These are phyloP conservation scores for Cryptosporidium muris DNA, from an alignment of 169 alveolate species.

Conservation along the genomic window DNA sequence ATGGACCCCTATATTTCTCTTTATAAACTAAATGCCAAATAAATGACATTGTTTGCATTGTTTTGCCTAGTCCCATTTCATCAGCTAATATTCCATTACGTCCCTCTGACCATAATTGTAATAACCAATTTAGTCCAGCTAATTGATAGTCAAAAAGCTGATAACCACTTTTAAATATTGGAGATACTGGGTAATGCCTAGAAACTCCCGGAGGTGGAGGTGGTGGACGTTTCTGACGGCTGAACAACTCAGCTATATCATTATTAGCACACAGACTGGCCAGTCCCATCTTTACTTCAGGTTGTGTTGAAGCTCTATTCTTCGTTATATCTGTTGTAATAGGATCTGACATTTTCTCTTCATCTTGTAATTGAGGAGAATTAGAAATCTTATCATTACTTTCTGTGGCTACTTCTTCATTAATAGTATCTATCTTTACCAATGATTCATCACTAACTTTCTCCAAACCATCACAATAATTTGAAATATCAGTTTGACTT, in stretches of 20 bases:
- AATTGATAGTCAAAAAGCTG: conserved; percentile 70
- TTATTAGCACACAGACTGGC: conserved; percentile 52
- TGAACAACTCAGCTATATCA: conserved; percentile 48
- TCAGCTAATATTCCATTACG: conserved; percentile 91
- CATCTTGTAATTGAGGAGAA: no score
- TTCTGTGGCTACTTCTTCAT: neutral
- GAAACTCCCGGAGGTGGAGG: conserved; percentile 72
- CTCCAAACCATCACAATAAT: conserved; percentile 13
- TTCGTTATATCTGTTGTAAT: no score
- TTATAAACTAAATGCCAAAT: conserved; percentile 81
- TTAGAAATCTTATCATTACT: neutral
- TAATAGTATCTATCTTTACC: neutral
- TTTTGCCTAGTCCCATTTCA: conserved; percentile 84
- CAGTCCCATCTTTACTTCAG: conserved; percentile 7
- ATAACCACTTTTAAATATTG: conserved; percentile 62
- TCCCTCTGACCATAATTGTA: conserved; percentile 82
- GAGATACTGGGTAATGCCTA: conserved; percentile 63
- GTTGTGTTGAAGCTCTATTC: no score
- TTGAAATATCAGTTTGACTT: neutral
- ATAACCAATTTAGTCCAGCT: conserved; percentile 85
- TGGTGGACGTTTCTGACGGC: conserved; percentile 68
- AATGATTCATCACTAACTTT: neutral
- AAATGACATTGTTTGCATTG: conserved; percentile 80
- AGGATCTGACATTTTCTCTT: no score
- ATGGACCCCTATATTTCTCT: conserved; percentile 86